phyloP scores from a whole-genome alignment of 148 eudicot species.

The Beta vulgaris region DNA sequence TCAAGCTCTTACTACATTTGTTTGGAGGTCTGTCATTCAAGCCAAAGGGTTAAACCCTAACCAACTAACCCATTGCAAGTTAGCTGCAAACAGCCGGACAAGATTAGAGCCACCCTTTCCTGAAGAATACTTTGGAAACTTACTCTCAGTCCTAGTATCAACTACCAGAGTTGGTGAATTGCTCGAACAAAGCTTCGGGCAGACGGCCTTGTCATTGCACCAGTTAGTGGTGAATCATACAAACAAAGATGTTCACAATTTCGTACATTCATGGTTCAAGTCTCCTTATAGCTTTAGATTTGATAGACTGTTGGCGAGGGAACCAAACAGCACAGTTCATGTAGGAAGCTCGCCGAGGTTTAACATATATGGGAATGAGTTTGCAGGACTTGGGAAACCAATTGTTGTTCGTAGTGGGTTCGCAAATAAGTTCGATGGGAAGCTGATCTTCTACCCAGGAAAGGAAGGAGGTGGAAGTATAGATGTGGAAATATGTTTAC shows the following conservation, averaged over 20 bases:
- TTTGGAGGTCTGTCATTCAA: slow-evolving; percentile 59
- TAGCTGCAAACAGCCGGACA: slow-evolving; percentile 54
- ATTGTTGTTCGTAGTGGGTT: slow-evolving; percentile 55
- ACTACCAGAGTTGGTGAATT: slow-evolving; percentile 33
- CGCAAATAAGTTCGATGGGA: slow-evolving; percentile 57
- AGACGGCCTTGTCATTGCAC: slow-evolving; percentile 35
- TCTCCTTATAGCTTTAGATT: not conserved
- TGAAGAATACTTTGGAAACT: slow-evolving; percentile 57
- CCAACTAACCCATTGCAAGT: slow-evolving; percentile 44
- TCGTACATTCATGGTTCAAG: not conserved
- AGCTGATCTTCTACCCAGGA: slow-evolving; percentile 55
- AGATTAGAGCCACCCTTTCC: slow-evolving; percentile 46
- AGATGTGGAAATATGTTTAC: slow-evolving; percentile 54
- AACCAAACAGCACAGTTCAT: slow-evolving; percentile 17
- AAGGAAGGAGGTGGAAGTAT: slow-evolving; percentile 49
- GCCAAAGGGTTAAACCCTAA: slow-evolving; percentile 34
- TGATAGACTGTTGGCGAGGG: not conserved
- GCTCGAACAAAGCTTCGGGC: slow-evolving; percentile 33
- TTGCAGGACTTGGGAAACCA: slow-evolving; percentile 54
- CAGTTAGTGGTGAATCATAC: slow-evolving; percentile 46
- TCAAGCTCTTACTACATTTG: slow-evolving; percentile 51
- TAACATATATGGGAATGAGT: slow-evolving; percentile 64
- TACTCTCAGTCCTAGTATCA: slow-evolving; percentile 32
- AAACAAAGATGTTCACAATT: not conserved
- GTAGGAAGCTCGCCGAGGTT: slow-evolving; percentile 72